Base-by-base conservation (phyloP, 495 filamentous ascomycete genomes). In the Talaromyces stipitatus region DNA sequence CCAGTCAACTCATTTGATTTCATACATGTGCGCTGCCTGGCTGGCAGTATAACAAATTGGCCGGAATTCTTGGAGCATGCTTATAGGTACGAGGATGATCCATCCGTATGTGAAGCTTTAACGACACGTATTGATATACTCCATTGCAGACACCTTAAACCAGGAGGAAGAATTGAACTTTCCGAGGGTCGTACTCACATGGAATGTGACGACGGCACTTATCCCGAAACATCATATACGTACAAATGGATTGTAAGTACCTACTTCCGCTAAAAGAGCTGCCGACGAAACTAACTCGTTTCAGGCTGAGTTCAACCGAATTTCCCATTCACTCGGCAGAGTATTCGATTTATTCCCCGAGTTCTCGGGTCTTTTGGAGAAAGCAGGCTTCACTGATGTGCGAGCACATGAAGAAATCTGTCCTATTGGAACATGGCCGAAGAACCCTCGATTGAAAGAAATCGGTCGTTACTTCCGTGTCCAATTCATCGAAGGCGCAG, bases 331-430 rank as follows among this genome's bases (percentile, higher is more conserved):
- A 26, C 45, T 48, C 9, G 45, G 45, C 45, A 48, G 45, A 20
- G 45, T 48, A 2, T 48, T 48, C 20, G 45, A 48, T 26, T 24
- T 24, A 11, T 48, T 48, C 14, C 45, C 45, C 16, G 45, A 48
- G 24, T 48, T 48, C 5, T 20, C 23, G 5, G 45, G 45, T 1
- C 45, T 48, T 23, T 20, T 48, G 12, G 45, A 48, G n/a, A 23
- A 48, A 26, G 62, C 71, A 0, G 74, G 72, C 0, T 77, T 78
- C 45, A 50, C 61, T 46, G 65, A 72, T 30, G 61, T 76, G 24
- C 48, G 33, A 20, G 9, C 45, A 9, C 45, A 48, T 20, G 45
- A 48, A n/a, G 45, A 48, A n/a, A 16, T 20, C 12, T 48, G 45
- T 18, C 45, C 45, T 48, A 48, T 48, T 26, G 45, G 45, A 10